Evolutionary conservation across 371 early-diverging fungal species (phyloP), one percentile per base, ranked within the genome.

Genomic region (Gilbertella persicaria): DNA sequence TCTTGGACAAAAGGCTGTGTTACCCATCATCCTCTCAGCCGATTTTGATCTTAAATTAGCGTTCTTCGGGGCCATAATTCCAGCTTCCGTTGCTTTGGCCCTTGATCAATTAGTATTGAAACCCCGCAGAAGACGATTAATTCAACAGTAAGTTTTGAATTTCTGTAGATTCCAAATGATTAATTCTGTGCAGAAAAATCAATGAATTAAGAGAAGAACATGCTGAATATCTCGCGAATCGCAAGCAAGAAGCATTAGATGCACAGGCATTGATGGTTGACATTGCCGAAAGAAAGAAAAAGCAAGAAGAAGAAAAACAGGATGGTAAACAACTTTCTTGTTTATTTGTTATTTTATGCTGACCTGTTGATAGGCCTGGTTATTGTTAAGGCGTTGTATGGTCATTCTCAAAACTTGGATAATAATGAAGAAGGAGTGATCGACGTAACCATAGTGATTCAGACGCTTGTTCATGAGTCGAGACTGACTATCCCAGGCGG

Each of bases 371-470:
- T 45, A 70, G 93, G 96, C 4, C 75, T 98, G 42, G 83, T 96
- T 16, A 89, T 98, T 60, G 71, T 95, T 23, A 78, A 83, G 44
- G 98, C 97, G 13, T 62, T 83, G 41, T 98, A 96, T 61, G 98
- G 98, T 45, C 82, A 89, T 60, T 69, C 94, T 39, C 68, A 68
- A 36, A 60, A 78, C 51, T 40, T 65, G 37, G 59, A 67, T 38
- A 60, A 68, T 10, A 60, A 58, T 29, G 70, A 62, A 49, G 67
- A 70, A 41, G 71, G 68, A 20, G 75, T 81, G 23, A 81, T 91
- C 36, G 96, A 98, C 70, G 98, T 96, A 4, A 92, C 91, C 4
- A 67, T 88, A 23, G 83, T 94, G 3, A 72, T 98, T 19, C 94
- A 94, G 58, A 81, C 88, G 4, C 70, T 96, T 33, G 94, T 96